phyloP scores from a whole-genome alignment of 2,329 filamentous ascomycete genomes.

The Claviceps arundinis region DNA sequence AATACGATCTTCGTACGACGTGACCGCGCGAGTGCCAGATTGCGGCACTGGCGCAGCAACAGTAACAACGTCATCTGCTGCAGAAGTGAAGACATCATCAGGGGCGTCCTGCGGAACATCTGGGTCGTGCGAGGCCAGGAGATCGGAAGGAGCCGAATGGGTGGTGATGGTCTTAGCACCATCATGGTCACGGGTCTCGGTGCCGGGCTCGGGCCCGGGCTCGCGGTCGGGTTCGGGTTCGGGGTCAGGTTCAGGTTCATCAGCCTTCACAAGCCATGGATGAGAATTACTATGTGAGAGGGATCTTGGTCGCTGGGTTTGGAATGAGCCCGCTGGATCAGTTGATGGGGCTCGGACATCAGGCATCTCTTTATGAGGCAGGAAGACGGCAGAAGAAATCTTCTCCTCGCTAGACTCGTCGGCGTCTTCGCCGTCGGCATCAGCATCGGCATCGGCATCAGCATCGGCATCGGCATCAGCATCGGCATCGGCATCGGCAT shows the following conservation, averaged over 20 bases:
- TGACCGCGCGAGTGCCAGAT: constrained; percentile 10
- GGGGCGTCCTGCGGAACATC: constrained; percentile 22
- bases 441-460: background rate
- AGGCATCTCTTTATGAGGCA: constrained; percentile 54
- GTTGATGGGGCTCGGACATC: constrained; percentile 18
- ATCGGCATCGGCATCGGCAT: background rate
- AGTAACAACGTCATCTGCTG: constrained; percentile 30
- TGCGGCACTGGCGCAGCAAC: background rate
- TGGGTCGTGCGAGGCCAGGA: constrained; percentile 14
- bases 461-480: background rate
- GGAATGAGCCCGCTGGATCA: constrained; percentile 24
- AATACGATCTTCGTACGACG: constrained; percentile 32
- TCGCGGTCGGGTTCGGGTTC: constrained; percentile 22
- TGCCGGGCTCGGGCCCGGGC: constrained; percentile 18
- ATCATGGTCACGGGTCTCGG: constrained; percentile 13
- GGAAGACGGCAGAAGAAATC: constrained; percentile 74
- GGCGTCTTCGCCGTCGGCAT: constrained; percentile 19
- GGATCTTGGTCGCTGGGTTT: constrained; percentile 34
- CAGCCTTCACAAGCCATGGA: constrained; percentile 46
- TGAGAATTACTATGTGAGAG: constrained; percentile 25
- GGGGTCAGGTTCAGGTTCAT: constrained; percentile 29
- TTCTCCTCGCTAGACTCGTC: constrained; percentile 67
- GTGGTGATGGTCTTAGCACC: too few relatives aligned
- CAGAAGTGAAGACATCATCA: constrained; percentile 22
- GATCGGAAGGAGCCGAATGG: constrained; percentile 14